Conservation (phyloP, 169 alveolate species). For the Plasmodium knowlesi region DNA sequence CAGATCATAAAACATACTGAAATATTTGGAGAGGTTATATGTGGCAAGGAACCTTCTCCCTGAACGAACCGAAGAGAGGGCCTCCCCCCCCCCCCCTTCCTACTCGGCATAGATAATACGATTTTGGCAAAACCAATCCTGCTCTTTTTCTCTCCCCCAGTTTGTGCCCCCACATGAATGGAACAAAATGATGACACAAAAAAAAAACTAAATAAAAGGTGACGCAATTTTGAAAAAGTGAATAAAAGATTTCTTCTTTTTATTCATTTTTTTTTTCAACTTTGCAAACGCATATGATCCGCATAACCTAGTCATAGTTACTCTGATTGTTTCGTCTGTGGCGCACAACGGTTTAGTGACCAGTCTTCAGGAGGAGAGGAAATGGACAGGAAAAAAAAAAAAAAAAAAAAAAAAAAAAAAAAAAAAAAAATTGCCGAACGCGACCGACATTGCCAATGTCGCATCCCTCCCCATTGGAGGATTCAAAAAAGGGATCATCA, state of each 20-base stretch:
- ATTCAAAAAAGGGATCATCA: not conserved
- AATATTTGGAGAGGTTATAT: too few relatives aligned
- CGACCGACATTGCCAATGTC: not conserved
- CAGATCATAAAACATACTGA: not conserved
- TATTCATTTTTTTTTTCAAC: conserved; percentile 20
- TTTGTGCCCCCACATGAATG: not conserved
- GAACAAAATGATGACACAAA: conserved; percentile 67
- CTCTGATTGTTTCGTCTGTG: conserved; percentile 74
- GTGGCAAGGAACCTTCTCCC: not conserved
- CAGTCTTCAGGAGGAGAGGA: not conserved
- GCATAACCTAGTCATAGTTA: conserved; percentile 61
- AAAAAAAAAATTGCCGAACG: not conserved
- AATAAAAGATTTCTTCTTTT: conserved; percentile 63
- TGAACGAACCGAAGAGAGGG: not conserved
- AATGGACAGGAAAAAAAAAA: too few relatives aligned
- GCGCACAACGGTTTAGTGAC: not conserved
- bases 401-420: too few relatives aligned
- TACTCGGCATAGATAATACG: not conserved
- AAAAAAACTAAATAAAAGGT: conserved; percentile 16
- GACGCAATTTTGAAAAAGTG: conserved; percentile 40
- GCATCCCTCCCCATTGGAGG: not conserved
- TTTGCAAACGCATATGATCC: conserved; percentile 27
- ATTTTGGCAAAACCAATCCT: not conserved
- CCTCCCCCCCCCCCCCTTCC: not conserved
- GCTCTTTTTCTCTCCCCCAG: not conserved